These are phyloP conservation scores for Desmodesmus armatus DNA, from an alignment of 139 green algal species.

Conservation along the genomic window DNA sequence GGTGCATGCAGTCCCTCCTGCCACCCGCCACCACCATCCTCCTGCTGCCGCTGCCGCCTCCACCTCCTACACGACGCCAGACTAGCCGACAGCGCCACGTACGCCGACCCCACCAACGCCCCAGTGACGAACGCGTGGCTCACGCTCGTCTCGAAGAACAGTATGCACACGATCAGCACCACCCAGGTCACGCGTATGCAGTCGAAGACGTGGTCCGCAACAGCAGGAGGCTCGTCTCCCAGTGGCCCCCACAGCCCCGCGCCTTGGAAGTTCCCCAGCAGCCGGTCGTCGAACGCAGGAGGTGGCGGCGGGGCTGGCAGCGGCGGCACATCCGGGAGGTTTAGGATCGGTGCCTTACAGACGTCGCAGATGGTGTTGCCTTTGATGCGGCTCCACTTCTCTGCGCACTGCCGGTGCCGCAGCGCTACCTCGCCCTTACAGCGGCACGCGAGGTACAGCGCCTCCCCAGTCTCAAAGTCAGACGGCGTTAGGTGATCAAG, in stretches of 20 bases:
- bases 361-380: conserved; percentile 58
- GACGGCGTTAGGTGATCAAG: conserved; percentile 76
- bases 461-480: conserved; percentile 75
- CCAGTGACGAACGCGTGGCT: conserved; percentile 69
- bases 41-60: not conserved
- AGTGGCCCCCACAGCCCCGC: not conserved
- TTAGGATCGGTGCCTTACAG: conserved; percentile 46
- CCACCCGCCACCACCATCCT: too few relatives aligned
- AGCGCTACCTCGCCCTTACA: conserved; percentile 87
- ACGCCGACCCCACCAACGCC: conserved; percentile 61
- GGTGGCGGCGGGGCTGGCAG: not conserved
- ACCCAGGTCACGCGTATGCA: conserved; percentile 87
- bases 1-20: not conserved
- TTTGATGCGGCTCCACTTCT: conserved; percentile 85
- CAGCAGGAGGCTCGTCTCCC: conserved; percentile 41
- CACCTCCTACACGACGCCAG: not conserved
- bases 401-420: conserved; percentile 80
- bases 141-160: conserved; percentile 76
- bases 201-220: conserved; percentile 85
- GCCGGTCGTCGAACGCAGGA: too few relatives aligned
- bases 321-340: conserved; percentile 39
- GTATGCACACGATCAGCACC: conserved; percentile 73
- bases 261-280: not conserved
- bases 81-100: conserved; percentile 27
- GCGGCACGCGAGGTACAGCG: conserved; percentile 77